Conservation (phyloP, 2,329 filamentous ascomycete species). For the Talaromyces sp. region DNA sequence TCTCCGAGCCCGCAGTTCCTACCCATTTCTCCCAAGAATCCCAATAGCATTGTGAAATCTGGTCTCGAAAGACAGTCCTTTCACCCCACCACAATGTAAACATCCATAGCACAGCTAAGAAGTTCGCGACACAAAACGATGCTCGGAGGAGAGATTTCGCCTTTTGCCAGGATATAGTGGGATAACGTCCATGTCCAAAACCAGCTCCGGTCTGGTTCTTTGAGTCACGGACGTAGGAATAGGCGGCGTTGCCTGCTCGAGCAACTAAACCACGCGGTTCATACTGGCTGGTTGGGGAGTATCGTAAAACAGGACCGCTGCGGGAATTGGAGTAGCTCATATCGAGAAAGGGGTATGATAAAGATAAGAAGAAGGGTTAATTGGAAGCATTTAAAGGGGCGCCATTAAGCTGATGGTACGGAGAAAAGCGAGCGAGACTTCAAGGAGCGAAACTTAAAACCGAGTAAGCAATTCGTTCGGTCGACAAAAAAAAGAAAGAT, state of each 20-base stretch:
- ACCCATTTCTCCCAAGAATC: constrained; percentile 91
- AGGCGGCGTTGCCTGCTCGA: constrained; percentile 24
- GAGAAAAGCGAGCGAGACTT: not conserved
- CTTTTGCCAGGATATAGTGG: constrained; percentile 23
- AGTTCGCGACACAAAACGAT: constrained; percentile 55
- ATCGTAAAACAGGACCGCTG: constrained; percentile 29
- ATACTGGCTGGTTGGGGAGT: constrained; percentile 24
- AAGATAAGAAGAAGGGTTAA: not conserved
- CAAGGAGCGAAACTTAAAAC: not conserved
- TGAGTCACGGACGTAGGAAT: constrained; percentile 28
- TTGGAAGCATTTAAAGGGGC: not conserved
- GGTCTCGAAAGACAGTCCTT: constrained; percentile 69
- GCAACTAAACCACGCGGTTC: constrained; percentile 20
- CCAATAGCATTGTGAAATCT: constrained; percentile 75
- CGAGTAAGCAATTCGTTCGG: not conserved
- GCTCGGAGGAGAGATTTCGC: constrained; percentile 21
- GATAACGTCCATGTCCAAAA: constrained; percentile 18
- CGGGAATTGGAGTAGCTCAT: constrained; percentile 40
- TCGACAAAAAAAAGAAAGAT: not conserved
- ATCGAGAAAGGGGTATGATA: not conserved
- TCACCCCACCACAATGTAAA: constrained; percentile 82
- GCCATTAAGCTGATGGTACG: constrained; percentile 9
- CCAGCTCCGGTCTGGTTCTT: constrained; percentile 19
- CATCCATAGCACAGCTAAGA: constrained; percentile 72
- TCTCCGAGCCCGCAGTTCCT: constrained; percentile 27